Base-by-base conservation (phyloP, 352 stramenopile species). In the Blastocystis sp. region DNA sequence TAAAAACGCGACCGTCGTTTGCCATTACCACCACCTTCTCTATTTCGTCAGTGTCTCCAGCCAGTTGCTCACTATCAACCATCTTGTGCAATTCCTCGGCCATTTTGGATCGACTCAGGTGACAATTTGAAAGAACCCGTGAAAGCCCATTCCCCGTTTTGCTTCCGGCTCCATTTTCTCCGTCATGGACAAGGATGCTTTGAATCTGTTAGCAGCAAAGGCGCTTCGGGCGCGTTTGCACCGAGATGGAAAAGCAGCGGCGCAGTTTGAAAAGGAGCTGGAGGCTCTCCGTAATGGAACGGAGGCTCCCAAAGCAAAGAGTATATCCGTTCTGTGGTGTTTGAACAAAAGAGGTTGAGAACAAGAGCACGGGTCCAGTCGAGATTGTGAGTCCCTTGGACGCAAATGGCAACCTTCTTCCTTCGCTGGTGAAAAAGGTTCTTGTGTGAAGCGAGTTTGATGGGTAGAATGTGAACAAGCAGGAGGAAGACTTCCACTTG, bases 51-150 rank as follows among this genome's bases (percentile, higher is more conserved):
- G 17, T 64, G 9, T 74, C 40, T 28, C 11, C 11, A 43, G 28
- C 24, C 9, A 17, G 59, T 6, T 48, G 10, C 40, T 14, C 40
- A 88, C 78, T 54, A 28, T 88, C 66, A 43, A 88, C 42, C 64
- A 88, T 76, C 28, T 88, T 88, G 17, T 78, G 43, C 54, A 88
- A 57, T 57, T 88, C 78, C 48, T 88, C 78, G 45, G 78, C 63
- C 78, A 88, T 88, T 74, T 76, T 43, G 14, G 42, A 3, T 77
- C 2, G 45, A 54, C 28, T 4, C 11, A 69, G 14, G 14, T 19
- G 14, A 69, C n/a, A 52, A 78, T 48, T 88, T 78, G n/a, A 78
- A 9, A 65, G 48, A 69, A 1, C 28, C 6, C 6, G 1, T 17
- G 7, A 28, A 40, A 76, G 19, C 65, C 65, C 19, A 77, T 52